phyloP scores from a whole-genome alignment of 148 eudicot genomes.

The Pharnaceum exiguum region DNA sequence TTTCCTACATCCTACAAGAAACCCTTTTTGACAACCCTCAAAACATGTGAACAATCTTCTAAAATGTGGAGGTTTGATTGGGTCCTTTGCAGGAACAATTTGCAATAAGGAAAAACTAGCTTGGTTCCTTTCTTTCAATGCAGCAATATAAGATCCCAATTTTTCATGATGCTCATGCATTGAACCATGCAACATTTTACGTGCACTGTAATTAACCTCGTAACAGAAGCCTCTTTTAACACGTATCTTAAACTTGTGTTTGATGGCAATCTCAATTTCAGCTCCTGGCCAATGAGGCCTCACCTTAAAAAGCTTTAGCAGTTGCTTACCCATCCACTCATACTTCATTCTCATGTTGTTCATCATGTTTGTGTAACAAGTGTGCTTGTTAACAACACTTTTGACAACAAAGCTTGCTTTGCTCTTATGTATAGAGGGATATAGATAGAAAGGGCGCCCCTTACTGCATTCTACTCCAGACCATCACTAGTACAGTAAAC shows the following conservation, averaged over 20 bases:
- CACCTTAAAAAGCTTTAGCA: neutral
- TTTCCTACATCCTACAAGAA: neutral
- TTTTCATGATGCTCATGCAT: slow-evolving; percentile 2
- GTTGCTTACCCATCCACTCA: neutral
- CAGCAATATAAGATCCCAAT: neutral
- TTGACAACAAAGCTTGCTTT: neutral
- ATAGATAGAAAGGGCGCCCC: neutral
- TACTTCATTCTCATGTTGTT: neutral
- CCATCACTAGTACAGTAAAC: too few species aligned
- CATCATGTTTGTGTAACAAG: neutral
- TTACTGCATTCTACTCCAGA: neutral
- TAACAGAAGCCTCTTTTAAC: neutral
- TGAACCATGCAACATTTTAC: neutral
- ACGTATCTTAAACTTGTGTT: neutral
- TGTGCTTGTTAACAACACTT: neutral
- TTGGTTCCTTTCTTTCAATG: neutral
- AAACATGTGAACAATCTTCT: neutral
- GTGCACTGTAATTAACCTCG: neutral
- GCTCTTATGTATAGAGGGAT: neutral
- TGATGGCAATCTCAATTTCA: neutral
- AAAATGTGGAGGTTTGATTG: neutral
- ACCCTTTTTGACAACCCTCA: neutral
- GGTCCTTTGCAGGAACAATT: neutral
- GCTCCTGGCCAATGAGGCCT: slow-evolving; percentile 1
- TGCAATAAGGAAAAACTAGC: neutral